Evolutionary conservation across 176 grass and related monocot genomes (phyloP).

Genomic region (Secale cereale): DNA sequence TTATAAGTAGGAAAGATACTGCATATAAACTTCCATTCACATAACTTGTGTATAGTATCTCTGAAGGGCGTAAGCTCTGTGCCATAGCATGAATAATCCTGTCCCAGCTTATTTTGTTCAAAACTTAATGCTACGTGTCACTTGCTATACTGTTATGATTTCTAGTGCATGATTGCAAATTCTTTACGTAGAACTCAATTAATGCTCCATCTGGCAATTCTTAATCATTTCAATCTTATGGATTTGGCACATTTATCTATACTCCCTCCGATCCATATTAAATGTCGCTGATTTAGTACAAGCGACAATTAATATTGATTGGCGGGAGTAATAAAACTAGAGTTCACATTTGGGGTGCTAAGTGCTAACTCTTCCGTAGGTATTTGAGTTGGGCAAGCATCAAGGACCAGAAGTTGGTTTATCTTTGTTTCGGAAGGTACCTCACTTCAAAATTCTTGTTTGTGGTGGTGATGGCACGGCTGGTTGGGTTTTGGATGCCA

Average conservation of each 20-base stretch:
- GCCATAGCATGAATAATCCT: background rate
- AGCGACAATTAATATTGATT: too few relatives aligned
- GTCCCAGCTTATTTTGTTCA: background rate
- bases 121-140: background rate
- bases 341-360: background rate
- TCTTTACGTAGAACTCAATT: background rate
- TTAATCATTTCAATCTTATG: background rate
- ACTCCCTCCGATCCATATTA: too few relatives aligned
- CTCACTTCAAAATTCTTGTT: slow-evolving; percentile 83
- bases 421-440: slow-evolving; percentile 62
- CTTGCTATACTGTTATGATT: background rate
- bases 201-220: background rate
- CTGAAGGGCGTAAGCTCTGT: background rate
- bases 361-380: slow-evolving; percentile 34
- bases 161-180: background rate
- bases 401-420: slow-evolving; percentile 80
- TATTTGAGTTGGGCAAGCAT: slow-evolving; percentile 77
- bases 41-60: background rate
- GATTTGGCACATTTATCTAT: background rate
- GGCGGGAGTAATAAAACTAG: background rate
- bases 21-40: background rate
- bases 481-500: slow-evolving; percentile 78
- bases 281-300: too few relatives aligned
- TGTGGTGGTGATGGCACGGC: slow-evolving; percentile 91
- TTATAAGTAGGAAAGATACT: too few relatives aligned